phyloP scores from a whole-genome alignment of 2,329 filamentous ascomycete species.

The Colletotrichum costaricense region DNA sequence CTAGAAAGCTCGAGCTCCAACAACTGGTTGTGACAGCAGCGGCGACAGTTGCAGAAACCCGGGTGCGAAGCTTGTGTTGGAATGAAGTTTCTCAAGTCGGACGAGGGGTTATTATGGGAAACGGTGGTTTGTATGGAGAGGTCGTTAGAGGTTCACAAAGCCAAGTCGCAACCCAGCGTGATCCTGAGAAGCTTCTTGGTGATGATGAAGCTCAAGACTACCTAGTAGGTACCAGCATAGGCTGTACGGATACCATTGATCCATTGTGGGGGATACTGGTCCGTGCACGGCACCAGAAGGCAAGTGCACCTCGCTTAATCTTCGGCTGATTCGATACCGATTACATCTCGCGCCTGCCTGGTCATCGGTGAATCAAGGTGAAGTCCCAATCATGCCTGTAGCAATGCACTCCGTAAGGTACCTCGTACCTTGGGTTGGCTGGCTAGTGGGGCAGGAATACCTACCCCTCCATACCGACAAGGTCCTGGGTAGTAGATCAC shows the following conservation, averaged over 20 bases:
- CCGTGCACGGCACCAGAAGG: background rate
- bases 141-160: background rate
- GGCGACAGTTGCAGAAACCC: background rate
- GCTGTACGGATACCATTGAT: slow-evolving; percentile 4
- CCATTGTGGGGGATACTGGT: slow-evolving; percentile 18
- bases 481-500: background rate
- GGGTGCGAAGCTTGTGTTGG: background rate
- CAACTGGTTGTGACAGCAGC: background rate
- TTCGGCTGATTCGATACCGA: slow-evolving; percentile 4
- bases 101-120: background rate
- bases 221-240: background rate
- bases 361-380: background rate
- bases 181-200: slow-evolving; percentile 12
- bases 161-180: background rate
- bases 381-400: no score
- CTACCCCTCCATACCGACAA: slow-evolving; percentile 1
- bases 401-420: no score
- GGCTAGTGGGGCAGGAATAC: background rate
- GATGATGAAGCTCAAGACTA: slow-evolving; percentile 13
- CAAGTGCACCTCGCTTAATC: slow-evolving; percentile 8
- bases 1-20: slow-evolving; percentile 12
- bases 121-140: background rate
- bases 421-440: background rate
- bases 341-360: background rate
- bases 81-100: background rate